Evolutionary conservation across 192 early-diverging fungal species (phyloP).

Genomic region (Chytriomyces confervae): DNA sequence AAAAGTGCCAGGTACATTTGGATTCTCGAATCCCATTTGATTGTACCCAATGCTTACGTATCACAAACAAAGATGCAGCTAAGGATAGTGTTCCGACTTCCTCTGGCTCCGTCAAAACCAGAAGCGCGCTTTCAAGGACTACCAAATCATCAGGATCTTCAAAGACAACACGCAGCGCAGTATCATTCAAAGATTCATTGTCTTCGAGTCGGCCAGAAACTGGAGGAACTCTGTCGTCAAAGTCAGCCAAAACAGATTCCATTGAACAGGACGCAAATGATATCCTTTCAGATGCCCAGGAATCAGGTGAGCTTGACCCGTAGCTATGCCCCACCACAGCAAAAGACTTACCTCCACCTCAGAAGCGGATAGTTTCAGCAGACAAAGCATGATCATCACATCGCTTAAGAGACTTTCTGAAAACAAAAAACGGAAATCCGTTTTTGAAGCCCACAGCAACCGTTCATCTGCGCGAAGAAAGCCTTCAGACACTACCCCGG

Average conservation of each 20-base stretch:
- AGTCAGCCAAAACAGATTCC: neutral
- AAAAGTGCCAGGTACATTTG: neutral
- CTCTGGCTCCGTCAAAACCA: neutral
- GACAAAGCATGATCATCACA: slow-evolving; percentile 43
- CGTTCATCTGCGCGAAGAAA: slow-evolving; percentile 4
- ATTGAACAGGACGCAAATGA: neutral
- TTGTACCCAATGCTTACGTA: neutral
- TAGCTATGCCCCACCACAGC: too few relatives aligned
- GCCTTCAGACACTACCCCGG: slow-evolving; percentile 1
- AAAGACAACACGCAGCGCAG: neutral
- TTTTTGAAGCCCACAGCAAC: neutral
- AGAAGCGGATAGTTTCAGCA: neutral
- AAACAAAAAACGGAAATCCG: slow-evolving; percentile 37
- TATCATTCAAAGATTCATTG: neutral
- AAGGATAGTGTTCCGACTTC: neutral
- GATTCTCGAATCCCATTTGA: too few relatives aligned
- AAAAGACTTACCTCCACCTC: neutral
- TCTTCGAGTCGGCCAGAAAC: neutral
- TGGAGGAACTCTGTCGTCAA: neutral
- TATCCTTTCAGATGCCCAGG: too few relatives aligned
- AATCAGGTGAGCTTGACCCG: too few relatives aligned
- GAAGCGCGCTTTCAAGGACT: neutral
- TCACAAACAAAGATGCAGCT: neutral
- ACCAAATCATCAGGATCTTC: neutral
- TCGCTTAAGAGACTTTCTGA: slow-evolving; percentile 34